phyloP scores from a whole-genome alignment of 2,329 filamentous ascomycete genomes.

The Venturiaceae sp. region DNA sequence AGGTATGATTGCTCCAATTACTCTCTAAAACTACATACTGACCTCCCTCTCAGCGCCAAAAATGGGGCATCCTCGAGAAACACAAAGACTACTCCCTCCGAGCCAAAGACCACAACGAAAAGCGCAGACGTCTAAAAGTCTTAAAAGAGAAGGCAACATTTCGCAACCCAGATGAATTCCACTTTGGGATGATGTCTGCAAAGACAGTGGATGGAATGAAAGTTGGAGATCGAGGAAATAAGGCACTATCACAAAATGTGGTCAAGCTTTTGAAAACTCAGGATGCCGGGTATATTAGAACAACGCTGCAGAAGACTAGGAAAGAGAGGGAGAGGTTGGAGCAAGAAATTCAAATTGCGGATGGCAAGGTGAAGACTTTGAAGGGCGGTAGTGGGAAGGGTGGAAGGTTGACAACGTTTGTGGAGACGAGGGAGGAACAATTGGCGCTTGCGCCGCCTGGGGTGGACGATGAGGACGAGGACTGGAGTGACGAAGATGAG shows the following conservation, averaged over 20 bases:
- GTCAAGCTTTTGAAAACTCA: constrained; percentile 57
- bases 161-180: constrained; percentile 57
- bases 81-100: constrained; percentile 71
- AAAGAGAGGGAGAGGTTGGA: constrained; percentile 43
- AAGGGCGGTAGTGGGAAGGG: constrained; percentile 12
- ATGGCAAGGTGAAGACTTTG: constrained; percentile 11
- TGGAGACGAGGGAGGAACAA: constrained; percentile 30
- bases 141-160: constrained; percentile 50
- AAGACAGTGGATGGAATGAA: constrained; percentile 33
- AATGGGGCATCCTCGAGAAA: constrained; percentile 90
- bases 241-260: constrained; percentile 42
- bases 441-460: constrained; percentile 32
- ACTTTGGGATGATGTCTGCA: constrained; percentile 53
- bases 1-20: constrained; percentile 21
- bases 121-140: constrained; percentile 49
- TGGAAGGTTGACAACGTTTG: constrained; percentile 26
- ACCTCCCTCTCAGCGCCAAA: constrained; percentile 59
- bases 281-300: constrained; percentile 52
- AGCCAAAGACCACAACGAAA: constrained; percentile 53
- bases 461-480: constrained; percentile 17
- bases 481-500: constrained; percentile 17
- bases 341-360: constrained; percentile 27
- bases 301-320: constrained; percentile 44
- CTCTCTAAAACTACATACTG: neutral
- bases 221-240: constrained; percentile 35